These are phyloP conservation scores for Fusarium sp. DNA, from an alignment of 2,329 filamentous ascomycete species.

Conservation along the genomic window DNA sequence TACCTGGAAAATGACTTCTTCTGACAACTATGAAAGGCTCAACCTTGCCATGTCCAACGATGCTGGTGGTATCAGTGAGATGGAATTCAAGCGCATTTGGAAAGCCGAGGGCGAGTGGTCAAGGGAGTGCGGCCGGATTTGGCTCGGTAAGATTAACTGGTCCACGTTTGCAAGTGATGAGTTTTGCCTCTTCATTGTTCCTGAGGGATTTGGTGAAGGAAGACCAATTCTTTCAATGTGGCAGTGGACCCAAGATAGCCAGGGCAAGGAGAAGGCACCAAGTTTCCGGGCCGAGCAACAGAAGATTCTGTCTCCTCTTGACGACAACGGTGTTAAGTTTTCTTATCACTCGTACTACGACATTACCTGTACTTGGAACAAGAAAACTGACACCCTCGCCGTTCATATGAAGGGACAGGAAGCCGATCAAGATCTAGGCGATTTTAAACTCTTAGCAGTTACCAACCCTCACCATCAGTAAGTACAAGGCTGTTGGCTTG, in stretches of 20 bases:
- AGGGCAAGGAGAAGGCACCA: conserved; percentile 12
- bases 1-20: conserved; percentile 26
- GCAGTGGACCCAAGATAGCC: conserved; percentile 32
- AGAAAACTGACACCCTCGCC: conserved; percentile 11
- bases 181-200: conserved; percentile 38
- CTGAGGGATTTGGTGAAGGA: conserved; percentile 36
- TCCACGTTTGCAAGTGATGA: conserved; percentile 23
- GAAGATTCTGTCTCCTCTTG: not conserved
- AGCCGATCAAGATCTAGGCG: conserved; percentile 1
- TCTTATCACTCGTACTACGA: conserved; percentile 23
- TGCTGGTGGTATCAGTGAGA: not conserved
- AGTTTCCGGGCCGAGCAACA: conserved; percentile 11
- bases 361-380: conserved; percentile 23
- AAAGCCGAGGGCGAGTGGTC: conserved; percentile 19
- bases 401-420: conserved; percentile 6
- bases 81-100: conserved; percentile 24
- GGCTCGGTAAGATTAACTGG: conserved; percentile 45
- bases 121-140: conserved; percentile 17
- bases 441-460: conserved; percentile 10
- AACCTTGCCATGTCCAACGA: conserved; percentile 32
- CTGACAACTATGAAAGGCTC: conserved; percentile 27
- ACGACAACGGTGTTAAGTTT: conserved; percentile 17
- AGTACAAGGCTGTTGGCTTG: rapidly evolving
- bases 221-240: conserved; percentile 39
- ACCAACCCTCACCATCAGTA: conserved; percentile 34